Percentiles rank a stretch among this genome's conserved stretches.
Evolutionary conservation across 179 eudicot genomes (phyloP).

Genomic region (Spinacia oleracea): DNA sequence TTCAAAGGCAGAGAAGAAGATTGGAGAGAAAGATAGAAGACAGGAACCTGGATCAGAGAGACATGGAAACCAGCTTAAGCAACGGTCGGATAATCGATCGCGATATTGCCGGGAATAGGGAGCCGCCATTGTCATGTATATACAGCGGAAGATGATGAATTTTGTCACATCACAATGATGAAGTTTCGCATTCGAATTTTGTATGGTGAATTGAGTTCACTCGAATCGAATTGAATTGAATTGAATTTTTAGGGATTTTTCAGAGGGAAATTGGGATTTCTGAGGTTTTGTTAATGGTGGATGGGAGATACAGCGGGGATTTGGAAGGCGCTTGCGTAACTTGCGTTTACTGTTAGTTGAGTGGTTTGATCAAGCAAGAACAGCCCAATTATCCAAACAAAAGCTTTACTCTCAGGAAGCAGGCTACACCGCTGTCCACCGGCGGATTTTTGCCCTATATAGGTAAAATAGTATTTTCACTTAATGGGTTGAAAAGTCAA

Average conservation of each 20-base stretch:
- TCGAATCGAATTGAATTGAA: background rate
- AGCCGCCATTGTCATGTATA: slow-evolving; percentile 37
- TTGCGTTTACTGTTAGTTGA: too few species aligned
- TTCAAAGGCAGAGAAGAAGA: background rate
- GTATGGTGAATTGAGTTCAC: background rate
- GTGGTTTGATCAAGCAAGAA: too few species aligned
- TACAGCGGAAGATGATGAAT: background rate
- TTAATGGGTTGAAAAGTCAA: too few species aligned
- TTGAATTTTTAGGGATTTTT: background rate
- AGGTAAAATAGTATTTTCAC: too few species aligned
- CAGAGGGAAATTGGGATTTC: background rate
- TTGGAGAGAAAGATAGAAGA: background rate
- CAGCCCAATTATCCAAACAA: too few species aligned
- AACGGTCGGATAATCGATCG: slow-evolving; percentile 52
- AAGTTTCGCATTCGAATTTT: background rate
- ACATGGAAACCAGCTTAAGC: slow-evolving; percentile 61
- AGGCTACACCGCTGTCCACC: too few species aligned
- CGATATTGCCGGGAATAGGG: slow-evolving; percentile 37
- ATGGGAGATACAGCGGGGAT: too few species aligned
- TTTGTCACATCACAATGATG: background rate
- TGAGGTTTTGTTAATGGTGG: background rate
- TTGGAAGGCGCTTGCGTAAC: too few species aligned
- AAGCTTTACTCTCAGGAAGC: too few species aligned
- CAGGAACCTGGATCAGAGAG: slow-evolving; percentile 80
- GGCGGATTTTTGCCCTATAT: too few species aligned